These are phyloP conservation scores for Paramecium caudatum DNA, from an alignment of 73 alveolate species.

Conservation along the genomic window DNA sequence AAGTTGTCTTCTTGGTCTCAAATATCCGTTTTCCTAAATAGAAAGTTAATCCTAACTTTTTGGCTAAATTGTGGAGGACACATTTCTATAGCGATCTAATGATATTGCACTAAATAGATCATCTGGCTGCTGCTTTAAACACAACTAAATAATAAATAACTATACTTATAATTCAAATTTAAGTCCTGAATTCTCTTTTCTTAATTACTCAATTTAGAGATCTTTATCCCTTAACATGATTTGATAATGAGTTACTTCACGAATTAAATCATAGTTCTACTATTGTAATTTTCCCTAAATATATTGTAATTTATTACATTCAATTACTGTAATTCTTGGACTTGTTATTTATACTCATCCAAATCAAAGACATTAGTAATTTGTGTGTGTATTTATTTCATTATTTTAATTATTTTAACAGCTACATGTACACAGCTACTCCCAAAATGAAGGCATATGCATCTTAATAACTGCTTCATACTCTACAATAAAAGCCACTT, in stretches of 20 bases:
- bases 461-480: too few species aligned
- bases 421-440: constrained; percentile 35
- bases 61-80: neutral
- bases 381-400: neutral
- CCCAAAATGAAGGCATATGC: neutral
- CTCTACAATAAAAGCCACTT: neutral
- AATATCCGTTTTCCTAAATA: constrained; percentile 15
- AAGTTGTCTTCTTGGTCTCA: constrained; percentile 37
- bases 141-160: neutral
- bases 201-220: neutral
- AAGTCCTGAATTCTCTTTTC: neutral
- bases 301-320: neutral
- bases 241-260: neutral
- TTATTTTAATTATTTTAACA: constrained; percentile 21
- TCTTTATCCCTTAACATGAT: neutral
- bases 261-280: constrained; percentile 3
- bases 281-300: neutral
- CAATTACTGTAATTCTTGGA: neutral
- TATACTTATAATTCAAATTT: constrained; percentile 33
- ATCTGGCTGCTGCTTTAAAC: neutral
- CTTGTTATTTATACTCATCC: neutral
- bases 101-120: neutral
- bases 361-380: neutral
- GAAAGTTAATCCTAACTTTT: neutral
- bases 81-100: neutral